Conservation (phyloP, 345 rosid genomes). For the Eucalyptus victrix region DNA sequence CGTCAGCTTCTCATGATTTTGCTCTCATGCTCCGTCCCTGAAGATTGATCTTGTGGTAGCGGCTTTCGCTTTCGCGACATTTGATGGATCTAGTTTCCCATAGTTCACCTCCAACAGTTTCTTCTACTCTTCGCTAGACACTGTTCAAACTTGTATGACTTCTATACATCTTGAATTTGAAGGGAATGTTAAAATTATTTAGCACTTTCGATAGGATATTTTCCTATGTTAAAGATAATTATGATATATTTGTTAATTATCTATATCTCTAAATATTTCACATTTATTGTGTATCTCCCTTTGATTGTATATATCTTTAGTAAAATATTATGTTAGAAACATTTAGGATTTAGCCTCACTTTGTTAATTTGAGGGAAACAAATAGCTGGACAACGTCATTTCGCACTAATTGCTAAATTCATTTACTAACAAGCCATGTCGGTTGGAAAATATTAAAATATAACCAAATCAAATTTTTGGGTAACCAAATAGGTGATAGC, state of each 20-base stretch:
- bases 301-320: neutral
- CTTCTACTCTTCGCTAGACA: neutral
- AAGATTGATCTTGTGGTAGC: slow-evolving; percentile 25
- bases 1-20: slow-evolving; percentile 44
- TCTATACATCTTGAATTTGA: neutral
- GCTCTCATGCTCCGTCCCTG: slow-evolving; percentile 70
- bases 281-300: neutral
- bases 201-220: neutral
- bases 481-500: neutral
- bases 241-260: neutral
- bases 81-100: slow-evolving; percentile 50
- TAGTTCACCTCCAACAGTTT: slow-evolving; percentile 39
- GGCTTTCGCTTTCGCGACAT: slow-evolving; percentile 53
- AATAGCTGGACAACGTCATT: neutral
- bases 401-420: neutral
- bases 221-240: neutral
- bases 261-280: neutral
- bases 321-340: neutral
- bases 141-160: neutral
- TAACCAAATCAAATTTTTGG: neutral
- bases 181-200: neutral
- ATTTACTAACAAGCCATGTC: neutral
- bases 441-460: neutral
- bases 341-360: neutral
- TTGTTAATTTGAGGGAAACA: neutral